Percentiles rank a stretch among this genome's conserved stretches.
Evolutionary conservation across 345 rosid species (phyloP).

Genomic region (Anacardium occidentale): DNA sequence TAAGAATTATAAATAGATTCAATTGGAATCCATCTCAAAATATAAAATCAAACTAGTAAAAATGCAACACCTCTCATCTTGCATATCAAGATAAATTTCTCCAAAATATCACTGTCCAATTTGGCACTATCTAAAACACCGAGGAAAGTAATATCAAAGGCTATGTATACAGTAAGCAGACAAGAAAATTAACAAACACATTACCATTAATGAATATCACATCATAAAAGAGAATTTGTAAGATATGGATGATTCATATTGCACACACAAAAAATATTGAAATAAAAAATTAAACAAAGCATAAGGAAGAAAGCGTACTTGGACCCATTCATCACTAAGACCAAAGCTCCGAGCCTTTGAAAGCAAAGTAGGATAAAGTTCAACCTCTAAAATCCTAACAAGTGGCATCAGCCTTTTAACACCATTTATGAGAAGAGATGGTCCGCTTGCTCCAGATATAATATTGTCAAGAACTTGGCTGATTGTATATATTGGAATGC

Average conservation of each 20-base stretch:
- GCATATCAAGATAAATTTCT: background rate
- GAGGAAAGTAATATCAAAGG: background rate
- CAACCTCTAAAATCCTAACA: constrained; percentile 87
- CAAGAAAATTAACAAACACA: background rate
- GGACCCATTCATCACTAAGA: constrained; percentile 81
- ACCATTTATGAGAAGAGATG: constrained; percentile 75
- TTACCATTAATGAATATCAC: background rate
- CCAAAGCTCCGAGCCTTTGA: constrained; percentile 94
- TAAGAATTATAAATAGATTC: background rate
- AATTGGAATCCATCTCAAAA: background rate
- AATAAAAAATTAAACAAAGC: background rate
- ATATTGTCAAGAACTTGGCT: constrained; percentile 79
- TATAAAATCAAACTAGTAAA: background rate
- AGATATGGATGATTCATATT: background rate
- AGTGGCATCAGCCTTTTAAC: constrained; percentile 82
- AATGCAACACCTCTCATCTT: background rate
- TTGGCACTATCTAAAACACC: background rate
- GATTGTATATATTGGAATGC: constrained; percentile 70
- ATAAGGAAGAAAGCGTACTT: constrained; percentile 41
- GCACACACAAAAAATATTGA: background rate
- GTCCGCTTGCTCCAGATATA: constrained; percentile 65
- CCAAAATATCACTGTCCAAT: background rate
- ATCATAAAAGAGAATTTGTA: background rate
- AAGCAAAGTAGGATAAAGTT: constrained; percentile 82
- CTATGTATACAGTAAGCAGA: background rate